phyloP scores from a whole-genome alignment of 225 moss, liverwort and hornwort genomes.

The Anthoceros angustus region DNA sequence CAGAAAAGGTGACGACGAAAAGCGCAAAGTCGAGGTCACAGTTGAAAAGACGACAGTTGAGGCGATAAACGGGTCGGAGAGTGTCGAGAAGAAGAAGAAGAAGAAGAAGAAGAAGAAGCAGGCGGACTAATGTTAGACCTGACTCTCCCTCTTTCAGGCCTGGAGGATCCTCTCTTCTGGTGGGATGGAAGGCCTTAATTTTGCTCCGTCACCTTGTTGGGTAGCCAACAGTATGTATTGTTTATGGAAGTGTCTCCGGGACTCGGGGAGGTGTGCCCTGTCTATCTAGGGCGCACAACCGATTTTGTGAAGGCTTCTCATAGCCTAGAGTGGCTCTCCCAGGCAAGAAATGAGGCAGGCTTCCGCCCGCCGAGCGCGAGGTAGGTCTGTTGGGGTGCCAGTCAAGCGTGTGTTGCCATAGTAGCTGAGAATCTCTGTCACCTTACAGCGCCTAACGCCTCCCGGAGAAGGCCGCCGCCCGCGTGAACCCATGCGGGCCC shows the following conservation, averaged over 20 bases:
- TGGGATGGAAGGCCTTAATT: neutral
- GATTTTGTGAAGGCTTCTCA: neutral
- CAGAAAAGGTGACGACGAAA: conserved; percentile 26
- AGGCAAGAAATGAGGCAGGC: neutral
- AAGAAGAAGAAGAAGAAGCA: conserved; percentile 14
- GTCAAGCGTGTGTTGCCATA: too few species aligned
- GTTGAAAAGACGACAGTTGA: conserved; percentile 5
- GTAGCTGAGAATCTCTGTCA: too few species aligned
- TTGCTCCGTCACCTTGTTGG: neutral
- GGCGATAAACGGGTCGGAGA: conserved; percentile 7
- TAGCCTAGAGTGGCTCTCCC: conserved; percentile 2
- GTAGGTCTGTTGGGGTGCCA: too few species aligned
- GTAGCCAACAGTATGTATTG: neutral
- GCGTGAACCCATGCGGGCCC: too few species aligned
- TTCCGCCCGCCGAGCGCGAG: too few species aligned
- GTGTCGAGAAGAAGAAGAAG: conserved; percentile 14
- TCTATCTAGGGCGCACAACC: neutral
- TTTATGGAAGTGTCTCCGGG: neutral
- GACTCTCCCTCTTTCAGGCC: neutral
- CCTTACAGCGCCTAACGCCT: too few species aligned
- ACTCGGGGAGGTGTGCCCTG: neutral
- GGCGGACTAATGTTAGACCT: neutral
- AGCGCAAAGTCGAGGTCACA: conserved; percentile 14
- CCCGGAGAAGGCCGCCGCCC: too few species aligned
- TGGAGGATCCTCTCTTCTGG: too few species aligned